Base-by-base conservation (phyloP, 202 grass and related monocot species). In the Saccharum hybrid region DNA sequence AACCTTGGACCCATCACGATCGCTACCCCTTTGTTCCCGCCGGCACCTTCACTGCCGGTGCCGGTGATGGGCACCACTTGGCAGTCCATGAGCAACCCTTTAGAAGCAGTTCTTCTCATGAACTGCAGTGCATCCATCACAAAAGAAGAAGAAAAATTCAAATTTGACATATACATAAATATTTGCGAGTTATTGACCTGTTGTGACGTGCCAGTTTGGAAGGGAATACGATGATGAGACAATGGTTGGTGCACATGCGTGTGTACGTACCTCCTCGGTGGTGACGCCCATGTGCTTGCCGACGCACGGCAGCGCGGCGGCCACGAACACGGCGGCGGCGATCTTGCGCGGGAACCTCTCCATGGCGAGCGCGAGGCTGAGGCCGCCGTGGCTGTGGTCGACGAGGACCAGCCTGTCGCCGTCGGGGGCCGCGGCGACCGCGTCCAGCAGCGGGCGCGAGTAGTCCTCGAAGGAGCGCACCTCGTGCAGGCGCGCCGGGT, bases 371-470 rank as follows among this genome's bases (percentile, higher is more conserved):
- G 90, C 56, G 21, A 79, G 21, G 33, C 85, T 77, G 46, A 68
- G 56, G 3, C 93, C 93, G 33, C 93, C 93, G 51, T 83, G 76
- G 85, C 93, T 95, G 83, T 95, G 90, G 8, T 80, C 85, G 1
- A 92, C 88, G 15, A 95, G 76, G 13, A 95, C 22, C 22, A 82
- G 34, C 75, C 67, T 68, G 41, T 94, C 85, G n/a, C 57, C 48
- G 11, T 60, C 72, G 18, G 84, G 78, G 3, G 82, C 31, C 2
- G 64, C 77, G 26, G 76, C 88, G 23, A 91, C 88, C 0, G 66
- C 80, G 37, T 85, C 69, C 40, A 83, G 82, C 84, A 90, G 57
- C 18, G 85, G 82, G 7, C 75, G 49, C 49, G 42, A 40, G 70
- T 87, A 85, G 10, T 87, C 85, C 61, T 72, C 81, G 64, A 88